Evolutionary conservation across 148 eudicot genomes (phyloP).

Genomic region (Rhododendron ovatum): DNA sequence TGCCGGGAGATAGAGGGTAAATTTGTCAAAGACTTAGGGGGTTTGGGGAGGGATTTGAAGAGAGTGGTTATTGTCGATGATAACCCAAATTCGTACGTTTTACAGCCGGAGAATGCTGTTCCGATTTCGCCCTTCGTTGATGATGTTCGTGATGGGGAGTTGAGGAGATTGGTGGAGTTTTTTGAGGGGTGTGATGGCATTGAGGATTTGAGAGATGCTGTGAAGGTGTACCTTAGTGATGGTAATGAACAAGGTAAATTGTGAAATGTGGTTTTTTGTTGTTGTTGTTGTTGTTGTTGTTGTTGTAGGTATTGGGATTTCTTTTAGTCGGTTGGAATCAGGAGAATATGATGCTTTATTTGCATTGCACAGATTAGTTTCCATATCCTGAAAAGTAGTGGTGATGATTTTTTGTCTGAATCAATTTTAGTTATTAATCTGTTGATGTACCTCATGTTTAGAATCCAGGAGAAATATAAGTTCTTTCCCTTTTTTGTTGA

Average conservation of each 20-base stretch:
- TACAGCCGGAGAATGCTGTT: constrained; percentile 72
- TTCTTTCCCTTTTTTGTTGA: not conserved
- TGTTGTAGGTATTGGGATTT: not conserved
- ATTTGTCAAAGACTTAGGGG: constrained; percentile 71
- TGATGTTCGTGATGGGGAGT: constrained; percentile 54
- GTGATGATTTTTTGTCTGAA: not conserved
- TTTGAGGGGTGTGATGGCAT: constrained; percentile 34
- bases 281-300: not conserved
- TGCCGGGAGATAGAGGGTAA: constrained; percentile 76
- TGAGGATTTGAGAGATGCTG: constrained; percentile 66
- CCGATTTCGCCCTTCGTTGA: constrained; percentile 56
- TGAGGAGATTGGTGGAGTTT: constrained; percentile 42
- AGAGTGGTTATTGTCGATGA: constrained; percentile 75
- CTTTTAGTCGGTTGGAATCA: not conserved
- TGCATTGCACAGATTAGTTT: not conserved
- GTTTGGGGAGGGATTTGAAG: constrained; percentile 59
- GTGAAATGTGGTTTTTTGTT: not conserved
- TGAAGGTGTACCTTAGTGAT: constrained; percentile 23
- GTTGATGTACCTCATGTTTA: not conserved
- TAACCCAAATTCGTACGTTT: constrained; percentile 63
- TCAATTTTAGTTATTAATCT: too few relatives aligned
- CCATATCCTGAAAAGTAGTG: not conserved
- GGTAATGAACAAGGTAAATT: not conserved
- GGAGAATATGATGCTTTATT: not conserved
- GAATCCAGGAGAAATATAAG: not conserved